These are phyloP conservation scores for Dissophora globulifera DNA, from an alignment of 192 early-diverging fungal genomes.

Conservation along the genomic window DNA sequence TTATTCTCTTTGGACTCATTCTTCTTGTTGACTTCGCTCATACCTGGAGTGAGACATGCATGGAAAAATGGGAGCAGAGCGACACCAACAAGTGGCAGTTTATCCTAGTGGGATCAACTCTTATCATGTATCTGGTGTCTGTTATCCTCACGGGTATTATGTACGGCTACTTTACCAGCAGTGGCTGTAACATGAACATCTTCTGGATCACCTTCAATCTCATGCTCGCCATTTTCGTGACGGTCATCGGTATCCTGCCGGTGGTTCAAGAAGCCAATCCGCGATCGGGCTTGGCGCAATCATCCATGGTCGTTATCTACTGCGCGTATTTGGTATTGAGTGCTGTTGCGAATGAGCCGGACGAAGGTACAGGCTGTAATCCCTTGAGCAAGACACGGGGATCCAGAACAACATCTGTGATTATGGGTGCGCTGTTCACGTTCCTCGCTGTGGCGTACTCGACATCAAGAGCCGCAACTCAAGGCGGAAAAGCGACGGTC, in stretches of 20 bases:
- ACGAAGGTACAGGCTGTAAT: slow-evolving; percentile 79
- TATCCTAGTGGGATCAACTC: slow-evolving; percentile 81
- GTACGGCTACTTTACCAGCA: slow-evolving; percentile 84
- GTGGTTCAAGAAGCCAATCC: slow-evolving; percentile 90
- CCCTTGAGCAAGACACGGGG: slow-evolving; percentile 79
- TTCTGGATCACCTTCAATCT: slow-evolving; percentile 95
- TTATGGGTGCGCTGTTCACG: slow-evolving; percentile 91
- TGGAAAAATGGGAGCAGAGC: slow-evolving; percentile 84
- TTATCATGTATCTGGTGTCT: slow-evolving; percentile 72
- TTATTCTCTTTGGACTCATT: slow-evolving; percentile 95
- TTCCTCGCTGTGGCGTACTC: slow-evolving; percentile 94
- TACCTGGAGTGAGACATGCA: slow-evolving; percentile 87
- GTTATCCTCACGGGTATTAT: slow-evolving; percentile 81
- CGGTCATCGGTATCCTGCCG: slow-evolving; percentile 77
- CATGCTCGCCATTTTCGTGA: slow-evolving; percentile 75
- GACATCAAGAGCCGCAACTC: slow-evolving; percentile 89
- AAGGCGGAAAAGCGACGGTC: slow-evolving; percentile 77
- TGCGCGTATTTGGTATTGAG: slow-evolving; percentile 90
- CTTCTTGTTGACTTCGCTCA: slow-evolving; percentile 97
- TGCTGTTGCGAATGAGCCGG: slow-evolving; percentile 83
- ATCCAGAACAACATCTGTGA: slow-evolving; percentile 81
- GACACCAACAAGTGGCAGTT: slow-evolving; percentile 84
- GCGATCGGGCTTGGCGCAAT: slow-evolving; percentile 92
- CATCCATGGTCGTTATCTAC: slow-evolving; percentile 93
- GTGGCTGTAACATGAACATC: slow-evolving; percentile 89